phyloP scores from a whole-genome alignment of 1,284 basidiomycete genomes.

The Ceratobasidium theobromae region DNA sequence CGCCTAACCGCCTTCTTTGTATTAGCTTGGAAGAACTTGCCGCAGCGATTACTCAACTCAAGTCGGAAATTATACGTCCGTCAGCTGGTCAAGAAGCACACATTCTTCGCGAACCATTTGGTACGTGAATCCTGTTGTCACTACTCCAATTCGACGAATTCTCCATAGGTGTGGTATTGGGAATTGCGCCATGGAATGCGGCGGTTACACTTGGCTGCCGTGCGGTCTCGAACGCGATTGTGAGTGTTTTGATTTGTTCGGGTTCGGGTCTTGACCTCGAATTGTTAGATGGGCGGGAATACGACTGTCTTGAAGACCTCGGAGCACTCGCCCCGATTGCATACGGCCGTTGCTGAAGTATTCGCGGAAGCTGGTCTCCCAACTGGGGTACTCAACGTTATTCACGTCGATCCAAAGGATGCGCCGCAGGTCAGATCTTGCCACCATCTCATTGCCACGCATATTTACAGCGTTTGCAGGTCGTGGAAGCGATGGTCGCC shows the following conservation, averaged over 20 bases:
- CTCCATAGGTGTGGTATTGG: constrained; percentile 36
- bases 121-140: constrained; percentile 11
- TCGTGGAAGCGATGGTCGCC: constrained; percentile 45
- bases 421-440: constrained; percentile 37
- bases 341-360: constrained; percentile 24
- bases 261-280: constrained; percentile 20
- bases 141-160: neutral
- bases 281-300: constrained; percentile 45
- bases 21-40: constrained; percentile 39
- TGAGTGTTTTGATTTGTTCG: constrained; percentile 28
- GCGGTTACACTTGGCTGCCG: constrained; percentile 42
- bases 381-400: constrained; percentile 46
- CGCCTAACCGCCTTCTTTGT: neutral
- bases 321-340: constrained; percentile 29
- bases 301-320: constrained; percentile 44
- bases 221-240: constrained; percentile 42
- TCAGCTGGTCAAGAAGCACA: constrained; percentile 32
- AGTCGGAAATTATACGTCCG: constrained; percentile 37
- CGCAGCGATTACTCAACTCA: constrained; percentile 36
- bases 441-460: neutral
- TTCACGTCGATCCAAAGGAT: constrained; percentile 44
- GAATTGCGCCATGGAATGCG: constrained; percentile 42
- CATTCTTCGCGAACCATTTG: constrained; percentile 40
- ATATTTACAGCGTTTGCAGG: neutral
- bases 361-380: constrained; percentile 47